phyloP scores from a whole-genome alignment of 805 yeast genomes.

The Ogataea glucozyma region DNA sequence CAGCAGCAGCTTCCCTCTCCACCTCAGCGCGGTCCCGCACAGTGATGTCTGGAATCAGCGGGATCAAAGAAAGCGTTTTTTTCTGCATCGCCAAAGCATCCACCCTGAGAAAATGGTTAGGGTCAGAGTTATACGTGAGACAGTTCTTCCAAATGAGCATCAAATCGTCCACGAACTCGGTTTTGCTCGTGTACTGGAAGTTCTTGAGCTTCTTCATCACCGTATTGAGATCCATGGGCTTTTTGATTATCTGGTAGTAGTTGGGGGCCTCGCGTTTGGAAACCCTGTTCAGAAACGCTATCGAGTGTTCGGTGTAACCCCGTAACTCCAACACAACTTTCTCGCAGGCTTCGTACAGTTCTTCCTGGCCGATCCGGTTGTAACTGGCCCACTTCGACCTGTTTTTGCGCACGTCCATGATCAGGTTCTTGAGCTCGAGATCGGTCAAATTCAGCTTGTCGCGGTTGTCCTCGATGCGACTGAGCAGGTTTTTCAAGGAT shows the following conservation, averaged over 20 bases:
- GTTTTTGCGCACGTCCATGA: conserved; percentile 91
- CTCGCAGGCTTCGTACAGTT: conserved; percentile 95
- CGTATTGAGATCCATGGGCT: conserved; percentile 95
- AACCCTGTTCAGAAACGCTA: conserved; percentile 94
- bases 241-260: conserved; percentile 83
- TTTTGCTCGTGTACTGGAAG: conserved; percentile 79
- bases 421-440: conserved; percentile 76
- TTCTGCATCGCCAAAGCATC: conserved; percentile 98
- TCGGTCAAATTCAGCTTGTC: conserved; percentile 77
- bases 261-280: conserved; percentile 98
- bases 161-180: conserved; percentile 91
- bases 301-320: conserved; percentile 92
- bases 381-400: conserved; percentile 98
- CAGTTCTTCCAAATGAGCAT: conserved; percentile 97
- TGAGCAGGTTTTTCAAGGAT: conserved; percentile 76
- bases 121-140: conserved; percentile 89
- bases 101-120: conserved; percentile 83
- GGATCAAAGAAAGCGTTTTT: conserved; percentile 71
- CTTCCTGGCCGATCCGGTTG: conserved; percentile 95
- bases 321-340: conserved; percentile 88
- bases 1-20: conserved; percentile 61
- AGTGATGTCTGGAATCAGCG: conserved; percentile 86
- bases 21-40: conserved; percentile 72
- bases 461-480: conserved; percentile 75
- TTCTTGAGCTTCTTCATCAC: conserved; percentile 86